Evolutionary conservation across 495 filamentous ascomycete species (phyloP).

Genomic region (Hyaloscypha hepaticicola): DNA sequence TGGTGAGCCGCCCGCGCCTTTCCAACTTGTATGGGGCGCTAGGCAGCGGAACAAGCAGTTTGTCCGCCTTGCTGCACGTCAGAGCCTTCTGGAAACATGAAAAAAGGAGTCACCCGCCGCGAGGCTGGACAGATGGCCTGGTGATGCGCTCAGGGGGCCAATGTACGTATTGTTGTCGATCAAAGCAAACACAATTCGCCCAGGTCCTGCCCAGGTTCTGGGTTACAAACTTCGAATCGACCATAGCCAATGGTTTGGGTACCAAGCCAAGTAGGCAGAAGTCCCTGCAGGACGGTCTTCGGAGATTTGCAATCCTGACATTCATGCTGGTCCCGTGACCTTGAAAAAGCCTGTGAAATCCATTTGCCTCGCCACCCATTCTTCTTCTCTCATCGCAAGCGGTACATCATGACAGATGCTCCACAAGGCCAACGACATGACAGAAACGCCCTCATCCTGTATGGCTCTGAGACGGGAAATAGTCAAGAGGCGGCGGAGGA

Average conservation of each 20-base stretch:
- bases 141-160: background rate
- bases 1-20: background rate
- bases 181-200: background rate
- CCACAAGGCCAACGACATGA: conserved; percentile 32
- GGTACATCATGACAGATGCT: conserved; percentile 23
- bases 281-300: background rate
- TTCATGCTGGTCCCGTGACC: conserved; percentile 21
- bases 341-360: background rate
- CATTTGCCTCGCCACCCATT: background rate
- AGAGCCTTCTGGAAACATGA: background rate
- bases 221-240: background rate
- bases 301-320: conserved; percentile 14
- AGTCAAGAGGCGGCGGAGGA: conserved; percentile 86
- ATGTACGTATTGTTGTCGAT: background rate
- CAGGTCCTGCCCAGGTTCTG: background rate
- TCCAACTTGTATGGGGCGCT: background rate
- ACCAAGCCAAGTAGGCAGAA: background rate
- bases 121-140: background rate
- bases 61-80: conserved; percentile 11
- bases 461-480: conserved; percentile 94
- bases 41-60: conserved; percentile 10
- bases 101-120: conserved; percentile 9
- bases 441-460: conserved; percentile 75
- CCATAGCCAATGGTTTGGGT: background rate
- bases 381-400: background rate